phyloP scores from a whole-genome alignment of 805 yeast species.

The Sugiyamaella valdiviana region DNA sequence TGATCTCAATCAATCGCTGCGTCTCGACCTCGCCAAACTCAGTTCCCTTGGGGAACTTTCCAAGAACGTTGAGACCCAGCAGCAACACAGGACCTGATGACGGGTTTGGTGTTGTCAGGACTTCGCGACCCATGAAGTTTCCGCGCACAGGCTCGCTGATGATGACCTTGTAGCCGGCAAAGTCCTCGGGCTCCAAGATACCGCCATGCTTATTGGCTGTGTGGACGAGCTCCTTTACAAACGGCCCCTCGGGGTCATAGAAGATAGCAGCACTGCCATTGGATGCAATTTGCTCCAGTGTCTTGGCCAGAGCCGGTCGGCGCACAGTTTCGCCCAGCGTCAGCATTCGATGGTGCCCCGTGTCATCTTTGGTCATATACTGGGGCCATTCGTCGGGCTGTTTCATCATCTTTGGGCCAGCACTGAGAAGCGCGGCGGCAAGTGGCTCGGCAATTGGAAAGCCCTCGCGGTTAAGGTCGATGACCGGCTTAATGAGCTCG shows the following conservation, averaged over 20 bases:
- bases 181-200: constrained; percentile 57
- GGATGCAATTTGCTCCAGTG: constrained; percentile 61
- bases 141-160: constrained; percentile 41
- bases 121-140: constrained; percentile 38
- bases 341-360: constrained; percentile 30
- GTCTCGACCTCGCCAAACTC: constrained; percentile 46
- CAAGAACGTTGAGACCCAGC: constrained; percentile 65
- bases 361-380: constrained; percentile 19
- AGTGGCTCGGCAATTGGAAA: constrained; percentile 48
- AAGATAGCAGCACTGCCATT: constrained; percentile 74
- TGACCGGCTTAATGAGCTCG: constrained; percentile 70
- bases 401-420: constrained; percentile 26
- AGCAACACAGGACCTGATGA: constrained; percentile 79
- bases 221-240: constrained; percentile 54
- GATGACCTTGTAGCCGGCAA: constrained; percentile 51
- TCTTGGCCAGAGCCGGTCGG: constrained; percentile 58
- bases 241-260: constrained; percentile 75
- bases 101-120: constrained; percentile 61
- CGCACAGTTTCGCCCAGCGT: constrained; percentile 53
- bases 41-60: constrained; percentile 34
- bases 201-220: constrained; percentile 58
- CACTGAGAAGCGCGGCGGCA: constrained; percentile 38
- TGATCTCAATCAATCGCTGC: constrained; percentile 71
- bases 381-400: constrained; percentile 31
- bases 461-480: constrained; percentile 57